Conservation (phyloP, 208 protist species). For the Acanthamoeba rhysodes region DNA sequence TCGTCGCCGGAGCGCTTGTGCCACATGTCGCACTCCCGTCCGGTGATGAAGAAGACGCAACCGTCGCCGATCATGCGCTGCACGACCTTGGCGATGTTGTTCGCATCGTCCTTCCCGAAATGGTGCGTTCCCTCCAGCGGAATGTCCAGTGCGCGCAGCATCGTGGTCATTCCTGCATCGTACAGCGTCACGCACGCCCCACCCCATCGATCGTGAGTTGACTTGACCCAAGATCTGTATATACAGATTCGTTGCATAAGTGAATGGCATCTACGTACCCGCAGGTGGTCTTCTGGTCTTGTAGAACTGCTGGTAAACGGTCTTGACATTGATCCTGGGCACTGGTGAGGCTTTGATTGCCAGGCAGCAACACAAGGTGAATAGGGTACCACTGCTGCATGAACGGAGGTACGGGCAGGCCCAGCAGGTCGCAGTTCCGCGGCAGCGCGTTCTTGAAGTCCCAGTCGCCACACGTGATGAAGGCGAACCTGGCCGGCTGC, state of each 20-base stretch:
- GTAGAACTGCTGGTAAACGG: slow-evolving; percentile 63
- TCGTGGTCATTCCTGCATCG: slow-evolving; percentile 87
- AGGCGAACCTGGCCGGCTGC: slow-evolving; percentile 87
- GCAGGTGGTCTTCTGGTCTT: slow-evolving; percentile 17
- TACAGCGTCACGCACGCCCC: neutral
- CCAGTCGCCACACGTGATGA: slow-evolving; percentile 95
- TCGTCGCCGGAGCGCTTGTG: neutral
- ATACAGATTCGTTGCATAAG: neutral
- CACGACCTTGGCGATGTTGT: slow-evolving; percentile 93
- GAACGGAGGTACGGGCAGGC: slow-evolving; percentile 78
- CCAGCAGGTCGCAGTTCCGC: slow-evolving; percentile 86
- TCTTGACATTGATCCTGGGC: slow-evolving; percentile 92
- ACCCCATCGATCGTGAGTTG: neutral
- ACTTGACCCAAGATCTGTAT: neutral
- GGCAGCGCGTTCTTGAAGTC: slow-evolving; percentile 94
- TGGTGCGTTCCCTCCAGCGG: slow-evolving; percentile 92
- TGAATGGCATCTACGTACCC: neutral
- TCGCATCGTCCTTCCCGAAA: slow-evolving; percentile 94
- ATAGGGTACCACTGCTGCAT: slow-evolving; percentile 89
- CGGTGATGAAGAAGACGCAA: slow-evolving; percentile 30
- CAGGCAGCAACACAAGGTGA: too few species aligned
- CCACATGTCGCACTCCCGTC: slow-evolving; percentile 25
- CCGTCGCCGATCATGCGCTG: slow-evolving; percentile 79
- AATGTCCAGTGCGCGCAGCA: slow-evolving; percentile 90
- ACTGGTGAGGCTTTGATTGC: too few species aligned